These are phyloP conservation scores for Mortierella sp. DNA, from an alignment of 371 early-diverging fungal species.

Conservation along the genomic window DNA sequence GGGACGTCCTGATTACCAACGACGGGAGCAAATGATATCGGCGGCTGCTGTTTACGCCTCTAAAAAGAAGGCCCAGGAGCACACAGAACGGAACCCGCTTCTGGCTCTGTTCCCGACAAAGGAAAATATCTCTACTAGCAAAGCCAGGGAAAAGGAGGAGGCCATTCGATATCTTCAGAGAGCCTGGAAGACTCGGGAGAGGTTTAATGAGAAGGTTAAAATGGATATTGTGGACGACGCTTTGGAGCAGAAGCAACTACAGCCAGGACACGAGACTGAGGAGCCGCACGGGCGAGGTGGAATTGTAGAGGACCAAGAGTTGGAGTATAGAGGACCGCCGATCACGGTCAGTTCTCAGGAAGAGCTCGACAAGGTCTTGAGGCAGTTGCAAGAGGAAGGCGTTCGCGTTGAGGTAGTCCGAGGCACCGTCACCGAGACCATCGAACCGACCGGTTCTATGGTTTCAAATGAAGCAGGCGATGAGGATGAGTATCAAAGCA, in stretches of 20 bases:
- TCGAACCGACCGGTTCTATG: no score
- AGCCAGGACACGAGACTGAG: not conserved
- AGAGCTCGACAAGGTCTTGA: conserved; percentile 11
- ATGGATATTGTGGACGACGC: not conserved
- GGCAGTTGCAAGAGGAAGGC: conserved; percentile 11
- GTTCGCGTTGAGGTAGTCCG: conserved; percentile 21
- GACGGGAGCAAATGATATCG: conserved; percentile 6
- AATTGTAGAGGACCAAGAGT: not conserved
- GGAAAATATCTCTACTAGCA: not conserved
- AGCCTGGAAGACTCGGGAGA: no score
- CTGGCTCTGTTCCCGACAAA: not conserved
- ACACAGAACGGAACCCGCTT: not conserved
- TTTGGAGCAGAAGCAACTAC: no score
- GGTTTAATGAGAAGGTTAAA: not conserved
- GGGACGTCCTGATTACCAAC: not conserved
- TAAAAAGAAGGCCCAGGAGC: not conserved
- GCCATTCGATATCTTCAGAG: not conserved
- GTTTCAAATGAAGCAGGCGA: not conserved
- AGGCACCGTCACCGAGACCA: conserved; percentile 10
- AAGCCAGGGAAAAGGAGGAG: not conserved
- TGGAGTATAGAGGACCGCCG: no score
- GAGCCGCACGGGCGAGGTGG: not conserved
- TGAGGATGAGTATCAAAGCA: no score
- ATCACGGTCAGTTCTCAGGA: no score
- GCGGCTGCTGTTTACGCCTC: conserved; percentile 1